A percentile compares a stretch with the other conserved stretches of the same genome.
These are phyloP conservation scores for Trichoderma koningiopsis DNA, from an alignment of 2,329 filamentous ascomycete genomes.

Conservation along the genomic window DNA sequence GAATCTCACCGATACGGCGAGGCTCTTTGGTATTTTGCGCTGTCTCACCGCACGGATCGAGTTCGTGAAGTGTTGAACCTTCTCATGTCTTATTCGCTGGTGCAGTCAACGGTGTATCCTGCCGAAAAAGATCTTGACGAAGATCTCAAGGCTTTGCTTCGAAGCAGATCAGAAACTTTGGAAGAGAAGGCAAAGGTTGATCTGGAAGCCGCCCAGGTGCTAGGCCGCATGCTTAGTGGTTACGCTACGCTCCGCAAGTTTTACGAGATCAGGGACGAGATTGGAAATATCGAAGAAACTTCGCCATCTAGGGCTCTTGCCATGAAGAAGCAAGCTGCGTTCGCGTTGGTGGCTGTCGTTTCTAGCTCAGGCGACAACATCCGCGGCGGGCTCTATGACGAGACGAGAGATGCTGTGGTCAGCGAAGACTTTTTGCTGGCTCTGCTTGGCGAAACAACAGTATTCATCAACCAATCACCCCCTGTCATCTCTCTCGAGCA, in stretches of 20 bases:
- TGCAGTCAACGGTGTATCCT: conserved; percentile 82
- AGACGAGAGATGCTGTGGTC: conserved; percentile 76
- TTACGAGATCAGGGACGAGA: conserved; percentile 78
- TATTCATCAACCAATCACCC: conserved; percentile 66
- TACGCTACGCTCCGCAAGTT: conserved; percentile 90
- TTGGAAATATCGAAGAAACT: conserved; percentile 33
- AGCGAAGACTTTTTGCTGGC: conserved; percentile 85
- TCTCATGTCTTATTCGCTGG: conserved; percentile 81
- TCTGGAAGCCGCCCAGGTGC: conserved; percentile 76
- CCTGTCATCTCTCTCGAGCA: conserved; percentile 67
- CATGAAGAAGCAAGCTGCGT: conserved; percentile 68
- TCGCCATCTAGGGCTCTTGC: conserved; percentile 51
- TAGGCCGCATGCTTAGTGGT: conserved; percentile 84
- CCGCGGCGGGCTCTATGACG: conserved; percentile 85
- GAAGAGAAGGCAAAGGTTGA: conserved; percentile 73
- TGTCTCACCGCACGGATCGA: conserved; percentile 76
- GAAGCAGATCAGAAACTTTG: conserved; percentile 70
- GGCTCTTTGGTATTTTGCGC: conserved; percentile 86
- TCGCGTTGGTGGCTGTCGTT: conserved; percentile 79
- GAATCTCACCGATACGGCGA: conserved; percentile 79
- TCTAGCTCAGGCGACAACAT: conserved; percentile 87
- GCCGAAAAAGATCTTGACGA: conserved; percentile 70
- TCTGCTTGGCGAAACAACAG: conserved; percentile 79
- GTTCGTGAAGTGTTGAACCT: conserved; percentile 84
- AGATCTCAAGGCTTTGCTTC: conserved; percentile 69